These are phyloP conservation scores for Neurospora sublineolata DNA, from an alignment of 495 filamentous ascomycete genomes.

Conservation along the genomic window DNA sequence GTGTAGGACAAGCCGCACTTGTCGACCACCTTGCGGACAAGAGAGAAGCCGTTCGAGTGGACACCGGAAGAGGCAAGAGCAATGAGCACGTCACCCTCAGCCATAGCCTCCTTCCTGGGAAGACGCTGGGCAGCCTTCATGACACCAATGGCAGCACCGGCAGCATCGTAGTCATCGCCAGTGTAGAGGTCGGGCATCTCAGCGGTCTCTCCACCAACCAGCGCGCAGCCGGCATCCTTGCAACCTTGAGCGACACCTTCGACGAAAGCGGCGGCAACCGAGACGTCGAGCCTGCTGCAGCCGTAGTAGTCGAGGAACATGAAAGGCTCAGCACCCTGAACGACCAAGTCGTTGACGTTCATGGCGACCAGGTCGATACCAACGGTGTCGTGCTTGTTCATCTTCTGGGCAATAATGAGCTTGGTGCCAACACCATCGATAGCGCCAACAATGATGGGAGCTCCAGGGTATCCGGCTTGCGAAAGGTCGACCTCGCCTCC, in stretches of 20 bases:
- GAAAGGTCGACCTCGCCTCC: conserved; percentile 79
- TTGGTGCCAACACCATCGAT: conserved; percentile 97
- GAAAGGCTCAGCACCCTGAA: conserved; percentile 85
- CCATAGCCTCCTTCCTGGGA: conserved; percentile 66
- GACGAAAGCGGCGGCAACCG: conserved; percentile 68
- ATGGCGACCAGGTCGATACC: conserved; percentile 95
- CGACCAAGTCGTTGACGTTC: conserved; percentile 96
- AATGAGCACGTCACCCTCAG: conserved; percentile 67
- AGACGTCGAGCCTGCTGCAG: conserved; percentile 69
- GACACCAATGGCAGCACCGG: conserved; percentile 76
- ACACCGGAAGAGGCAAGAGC: conserved; percentile 73
- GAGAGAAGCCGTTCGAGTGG: conserved; percentile 92
- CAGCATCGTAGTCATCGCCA: conserved; percentile 77
- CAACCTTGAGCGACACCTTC: conserved; percentile 81
- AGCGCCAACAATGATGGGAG: conserved; percentile 73
- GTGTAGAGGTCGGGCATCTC: conserved; percentile 94
- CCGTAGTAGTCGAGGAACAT: conserved; percentile 97
- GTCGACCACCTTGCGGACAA: conserved; percentile 78
- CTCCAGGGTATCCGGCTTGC: conserved; percentile 58
- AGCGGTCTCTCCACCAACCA: conserved; percentile 91
- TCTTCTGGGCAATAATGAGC: conserved; percentile 81
- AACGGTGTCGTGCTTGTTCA: conserved; percentile 81
- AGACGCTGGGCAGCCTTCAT: conserved; percentile 58
- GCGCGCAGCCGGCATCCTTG: conserved; percentile 66
- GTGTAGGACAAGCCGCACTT: conserved; percentile 55